A percentile compares a stretch with the other conserved stretches of the same genome.
phyloP scores from a whole-genome alignment of 805 yeast genomes.

The Candida silvatica region DNA sequence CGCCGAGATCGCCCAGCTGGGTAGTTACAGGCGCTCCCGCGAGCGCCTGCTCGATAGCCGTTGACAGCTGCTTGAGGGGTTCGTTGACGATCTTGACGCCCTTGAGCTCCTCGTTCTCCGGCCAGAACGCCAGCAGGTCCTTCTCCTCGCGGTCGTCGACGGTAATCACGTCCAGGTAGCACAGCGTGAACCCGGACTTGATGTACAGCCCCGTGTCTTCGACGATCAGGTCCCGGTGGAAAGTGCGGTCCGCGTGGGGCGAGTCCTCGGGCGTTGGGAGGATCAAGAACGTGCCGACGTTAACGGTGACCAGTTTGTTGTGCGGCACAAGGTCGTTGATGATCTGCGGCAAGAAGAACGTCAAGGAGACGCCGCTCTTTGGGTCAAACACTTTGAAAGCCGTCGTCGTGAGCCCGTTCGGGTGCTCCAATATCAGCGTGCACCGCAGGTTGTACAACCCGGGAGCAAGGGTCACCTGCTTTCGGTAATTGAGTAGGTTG shows the following conservation, averaged over 20 bases:
- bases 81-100: constrained; percentile 32
- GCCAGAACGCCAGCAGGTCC: constrained; percentile 25
- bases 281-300: constrained; percentile 37
- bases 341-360: constrained; percentile 48
- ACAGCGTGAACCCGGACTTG: constrained; percentile 41
- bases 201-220: constrained; percentile 49
- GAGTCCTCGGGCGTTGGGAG: too few species aligned
- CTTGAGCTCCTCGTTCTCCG: constrained; percentile 23
- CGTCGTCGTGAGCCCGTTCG: constrained; percentile 51
- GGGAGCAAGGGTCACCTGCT: constrained; percentile 36
- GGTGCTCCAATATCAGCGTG: constrained; percentile 44
- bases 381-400: constrained; percentile 36
- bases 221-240: constrained; percentile 38
- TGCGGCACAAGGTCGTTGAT: constrained; percentile 51
- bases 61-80: constrained; percentile 29
- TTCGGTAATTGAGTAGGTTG: constrained; percentile 37
- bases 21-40: too few species aligned
- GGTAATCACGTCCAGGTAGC: constrained; percentile 24
- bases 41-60: too few species aligned
- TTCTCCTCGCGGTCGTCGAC: constrained; percentile 1
- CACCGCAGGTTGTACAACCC: constrained; percentile 43
- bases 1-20: too few species aligned
- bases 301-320: constrained; percentile 38
- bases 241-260: constrained; percentile 22
- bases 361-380: constrained; percentile 23